Percentiles rank a stretch among this genome's conserved stretches.
These are phyloP conservation scores for Penicillium daleae DNA, from an alignment of 495 filamentous ascomycete species.

Conservation along the genomic window DNA sequence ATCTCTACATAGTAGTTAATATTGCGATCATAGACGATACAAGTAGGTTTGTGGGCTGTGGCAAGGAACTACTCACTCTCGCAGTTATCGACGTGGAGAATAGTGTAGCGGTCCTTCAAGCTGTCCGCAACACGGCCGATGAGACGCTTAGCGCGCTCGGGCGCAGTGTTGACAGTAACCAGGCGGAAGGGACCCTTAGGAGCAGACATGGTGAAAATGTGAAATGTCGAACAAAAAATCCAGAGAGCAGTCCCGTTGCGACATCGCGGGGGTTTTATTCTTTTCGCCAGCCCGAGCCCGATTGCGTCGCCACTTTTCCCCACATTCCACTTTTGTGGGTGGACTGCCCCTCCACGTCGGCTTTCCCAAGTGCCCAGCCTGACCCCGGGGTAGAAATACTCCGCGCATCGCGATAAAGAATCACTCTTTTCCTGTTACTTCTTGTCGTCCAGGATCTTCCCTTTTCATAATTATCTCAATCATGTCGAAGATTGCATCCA, in stretches of 20 bases:
- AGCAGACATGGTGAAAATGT: slow-evolving; percentile 44
- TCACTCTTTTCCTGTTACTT: background rate
- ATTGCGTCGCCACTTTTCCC: slow-evolving; percentile 26
- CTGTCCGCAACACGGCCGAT: slow-evolving; percentile 62
- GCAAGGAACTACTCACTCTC: slow-evolving; percentile 45
- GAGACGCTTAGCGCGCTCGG: slow-evolving; percentile 63
- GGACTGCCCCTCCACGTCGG: slow-evolving; percentile 11
- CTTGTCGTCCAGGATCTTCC: background rate
- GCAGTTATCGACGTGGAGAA: slow-evolving; percentile 62
- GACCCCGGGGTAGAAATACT: slow-evolving; percentile 32
- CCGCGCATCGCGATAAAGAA: slow-evolving; percentile 22
- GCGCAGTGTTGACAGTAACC: slow-evolving; percentile 70
- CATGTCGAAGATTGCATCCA: slow-evolving; percentile 50
- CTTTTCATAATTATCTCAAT: slow-evolving; percentile 1
- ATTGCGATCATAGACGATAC: background rate
- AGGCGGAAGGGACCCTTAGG: slow-evolving; percentile 63
- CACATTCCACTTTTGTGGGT: slow-evolving; percentile 30
- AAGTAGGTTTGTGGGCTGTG: background rate
- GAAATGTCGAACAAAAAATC: slow-evolving; percentile 1
- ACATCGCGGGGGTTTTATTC: slow-evolving; percentile 21
- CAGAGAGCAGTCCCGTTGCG: background rate
- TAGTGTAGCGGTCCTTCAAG: slow-evolving; percentile 62
- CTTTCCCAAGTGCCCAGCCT: slow-evolving; percentile 17
- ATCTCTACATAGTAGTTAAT: slow-evolving; percentile 40
- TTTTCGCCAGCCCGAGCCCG: background rate